Conservation (phyloP, 345 rosid genomes). For the Isatis tinctoria region DNA sequence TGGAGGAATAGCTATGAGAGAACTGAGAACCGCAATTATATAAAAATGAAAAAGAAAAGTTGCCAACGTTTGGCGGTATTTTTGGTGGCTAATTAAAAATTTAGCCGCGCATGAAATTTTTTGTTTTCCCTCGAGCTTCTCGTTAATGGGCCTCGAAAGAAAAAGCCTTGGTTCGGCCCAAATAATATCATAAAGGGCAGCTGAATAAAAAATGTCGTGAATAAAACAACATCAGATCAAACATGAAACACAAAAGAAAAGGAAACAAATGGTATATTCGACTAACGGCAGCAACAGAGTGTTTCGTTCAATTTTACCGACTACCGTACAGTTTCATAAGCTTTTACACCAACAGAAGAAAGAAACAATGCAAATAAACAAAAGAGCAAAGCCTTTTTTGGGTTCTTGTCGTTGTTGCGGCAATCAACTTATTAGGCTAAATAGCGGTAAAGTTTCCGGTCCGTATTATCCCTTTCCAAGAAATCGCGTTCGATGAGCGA, state of each 20-base stretch:
- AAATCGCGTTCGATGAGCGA: conserved; percentile 94
- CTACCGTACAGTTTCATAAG: not conserved
- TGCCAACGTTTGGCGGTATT: conserved; percentile 30
- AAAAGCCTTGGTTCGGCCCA: not conserved
- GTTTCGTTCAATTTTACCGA: conserved; percentile 1
- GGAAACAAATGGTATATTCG: conserved; percentile 20
- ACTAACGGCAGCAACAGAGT: not conserved
- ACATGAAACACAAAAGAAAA: not conserved
- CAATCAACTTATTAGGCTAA: conserved; percentile 54
- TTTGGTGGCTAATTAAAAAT: not conserved
- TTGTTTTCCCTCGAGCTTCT: not conserved
- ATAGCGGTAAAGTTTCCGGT: conserved; percentile 88
- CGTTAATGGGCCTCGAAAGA: not conserved
- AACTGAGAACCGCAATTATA: not conserved
- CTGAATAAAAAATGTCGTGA: not conserved
- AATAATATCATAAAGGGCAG: not conserved
- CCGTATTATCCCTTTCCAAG: conserved; percentile 88
- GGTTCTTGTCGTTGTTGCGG: not conserved
- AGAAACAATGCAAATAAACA: conserved; percentile 11
- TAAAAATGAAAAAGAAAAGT: not conserved
- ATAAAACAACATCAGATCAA: not conserved
- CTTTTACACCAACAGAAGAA: conserved; percentile 23
- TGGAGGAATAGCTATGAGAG: not conserved
- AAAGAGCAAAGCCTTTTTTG: not conserved
- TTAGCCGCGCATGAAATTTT: conserved; percentile 23